Conservation (phyloP, 495 filamentous ascomycete species). For the Penicillium cinerascens region DNA sequence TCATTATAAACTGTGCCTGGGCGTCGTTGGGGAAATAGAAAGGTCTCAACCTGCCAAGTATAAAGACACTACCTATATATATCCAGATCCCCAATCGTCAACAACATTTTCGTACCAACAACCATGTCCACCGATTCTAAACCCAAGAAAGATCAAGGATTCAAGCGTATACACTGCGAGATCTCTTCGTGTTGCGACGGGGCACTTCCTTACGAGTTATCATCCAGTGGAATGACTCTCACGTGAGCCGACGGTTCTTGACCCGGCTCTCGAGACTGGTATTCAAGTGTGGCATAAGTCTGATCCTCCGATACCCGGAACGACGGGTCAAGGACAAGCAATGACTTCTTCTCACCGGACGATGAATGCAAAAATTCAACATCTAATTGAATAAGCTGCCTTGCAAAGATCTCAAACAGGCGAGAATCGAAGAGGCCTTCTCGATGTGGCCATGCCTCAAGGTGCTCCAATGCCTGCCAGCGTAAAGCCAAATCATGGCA, state of each 20-base stretch:
- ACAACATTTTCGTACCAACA: no score
- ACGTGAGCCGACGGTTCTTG: neutral
- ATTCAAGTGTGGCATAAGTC: constrained; percentile 3
- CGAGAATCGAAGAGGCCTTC: constrained; percentile 48
- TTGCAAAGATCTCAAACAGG: constrained; percentile 7
- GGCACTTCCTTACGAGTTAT: neutral
- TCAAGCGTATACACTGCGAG: no score
- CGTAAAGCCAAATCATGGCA: constrained; percentile 43
- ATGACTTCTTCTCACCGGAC: neutral
- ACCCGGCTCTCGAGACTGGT: constrained; percentile 3
- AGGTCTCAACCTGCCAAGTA: no score
- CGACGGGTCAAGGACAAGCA: neutral
- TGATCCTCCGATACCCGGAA: constrained; percentile 7
- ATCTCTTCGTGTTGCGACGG: no score
- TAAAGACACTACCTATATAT: no score
- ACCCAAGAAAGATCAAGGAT: no score
- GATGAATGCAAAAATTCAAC: neutral
- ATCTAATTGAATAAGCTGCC: constrained; percentile 12
- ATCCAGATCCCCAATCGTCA: no score
- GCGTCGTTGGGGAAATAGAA: no score
- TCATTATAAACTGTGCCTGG: no score
- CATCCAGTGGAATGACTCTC: neutral
- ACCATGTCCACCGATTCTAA: no score
- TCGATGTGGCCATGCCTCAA: constrained; percentile 34
- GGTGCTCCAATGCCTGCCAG: constrained; percentile 32